phyloP scores from a whole-genome alignment of 208 protist species.

The Trichomonas gallinae region DNA sequence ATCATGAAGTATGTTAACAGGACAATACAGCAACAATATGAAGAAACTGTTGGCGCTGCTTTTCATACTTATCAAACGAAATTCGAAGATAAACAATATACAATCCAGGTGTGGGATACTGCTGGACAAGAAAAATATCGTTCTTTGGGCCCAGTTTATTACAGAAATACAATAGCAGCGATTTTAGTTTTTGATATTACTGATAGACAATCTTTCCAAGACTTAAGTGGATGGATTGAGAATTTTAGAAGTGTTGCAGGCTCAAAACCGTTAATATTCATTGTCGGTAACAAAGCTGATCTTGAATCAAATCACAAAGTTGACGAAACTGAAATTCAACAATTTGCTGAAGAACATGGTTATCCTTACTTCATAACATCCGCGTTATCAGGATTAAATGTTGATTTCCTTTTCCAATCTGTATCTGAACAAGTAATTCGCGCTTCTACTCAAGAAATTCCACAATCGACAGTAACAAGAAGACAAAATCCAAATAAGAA shows the following conservation, averaged over 20 bases:
- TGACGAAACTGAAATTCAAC: neutral
- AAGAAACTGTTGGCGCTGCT: neutral
- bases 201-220: neutral
- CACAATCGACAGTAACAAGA: no score
- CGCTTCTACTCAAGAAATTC: no score
- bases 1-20: neutral
- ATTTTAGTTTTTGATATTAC: conserved; percentile 43
- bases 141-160: conserved; percentile 72
- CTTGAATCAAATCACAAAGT: neutral
- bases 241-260: neutral
- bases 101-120: conserved; percentile 78
- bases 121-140: conserved; percentile 68
- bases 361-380: neutral
- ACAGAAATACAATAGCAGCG: conserved; percentile 79
- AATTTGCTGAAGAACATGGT: neutral
- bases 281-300: neutral
- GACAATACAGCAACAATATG: neutral
- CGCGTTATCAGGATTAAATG: neutral
- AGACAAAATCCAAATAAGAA: no score
- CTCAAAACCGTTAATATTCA: neutral
- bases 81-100: conserved; percentile 40
- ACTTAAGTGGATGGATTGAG: neutral
- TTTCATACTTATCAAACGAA: neutral
- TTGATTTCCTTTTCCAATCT: neutral
- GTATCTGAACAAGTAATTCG: neutral